Base-by-base conservation (phyloP, 2,329 filamentous ascomycete species). In the Huntiella moniliformis region DNA sequence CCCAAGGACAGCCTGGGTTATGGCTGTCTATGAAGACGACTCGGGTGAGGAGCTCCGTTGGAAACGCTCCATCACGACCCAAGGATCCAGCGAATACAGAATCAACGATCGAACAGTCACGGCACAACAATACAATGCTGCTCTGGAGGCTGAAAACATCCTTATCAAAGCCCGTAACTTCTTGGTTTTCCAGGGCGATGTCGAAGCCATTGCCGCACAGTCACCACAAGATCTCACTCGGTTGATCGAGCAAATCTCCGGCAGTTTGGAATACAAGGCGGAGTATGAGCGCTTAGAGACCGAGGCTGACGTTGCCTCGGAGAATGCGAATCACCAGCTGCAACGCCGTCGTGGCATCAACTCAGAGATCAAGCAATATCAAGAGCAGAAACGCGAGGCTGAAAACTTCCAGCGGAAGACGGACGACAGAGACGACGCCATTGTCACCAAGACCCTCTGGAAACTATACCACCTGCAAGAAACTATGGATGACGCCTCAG, bases 21-120 rank as follows among this genome's bases (percentile, higher is more conserved):
- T 95, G 86, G 91, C 91, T 28, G 88, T 98, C 12, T 98, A 96
- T 61, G 87, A 95, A 59, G 91, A 98, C 57, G 91, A 98, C 59
- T 86, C 86, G 2, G 88, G 86, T 40, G 84, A 94, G 56, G 85
- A 93, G 61, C 87, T 95, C 58, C 78, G 79, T 54, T 98, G 91
- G 91, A 94, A 94, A 65, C 83, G 91, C 51, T 80, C 78, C 53
- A 98, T 98, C 60, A 96, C 87, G 3, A 84, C 73, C 54, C 72
- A 78, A 51, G 91, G 91, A 40, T 77, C 79, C 22, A 95, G 87
- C 67, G 88, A 96, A 62, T 98, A 96, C 61, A 80, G 88, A 51
- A 94, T 98, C 68, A 96, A 98, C 64, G 86, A 93, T 54, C 80
- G 82, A 43, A 68, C 81, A 34, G 91, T 98, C 41, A 84, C 78